These are phyloP conservation scores for Nepenthes alata DNA, from an alignment of 179 eudicot genomes.

Conservation along the genomic window DNA sequence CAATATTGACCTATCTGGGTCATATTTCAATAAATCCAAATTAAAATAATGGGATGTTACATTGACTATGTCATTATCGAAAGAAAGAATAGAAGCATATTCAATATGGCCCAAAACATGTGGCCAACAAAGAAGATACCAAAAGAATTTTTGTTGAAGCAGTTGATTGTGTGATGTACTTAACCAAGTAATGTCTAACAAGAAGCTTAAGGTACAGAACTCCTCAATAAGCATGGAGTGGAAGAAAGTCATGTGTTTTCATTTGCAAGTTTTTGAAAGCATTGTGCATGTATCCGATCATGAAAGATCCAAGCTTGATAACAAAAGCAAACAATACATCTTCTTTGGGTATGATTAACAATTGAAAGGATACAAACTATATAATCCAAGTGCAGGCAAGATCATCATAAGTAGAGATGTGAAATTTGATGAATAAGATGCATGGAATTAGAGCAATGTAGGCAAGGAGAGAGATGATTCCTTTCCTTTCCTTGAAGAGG, in stretches of 20 bases:
- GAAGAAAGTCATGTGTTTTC: not conserved
- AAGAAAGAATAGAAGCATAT: not conserved
- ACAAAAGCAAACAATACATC: too few species aligned
- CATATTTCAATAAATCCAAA: too few species aligned
- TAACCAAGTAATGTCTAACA: conserved; percentile 4
- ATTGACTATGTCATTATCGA: not conserved
- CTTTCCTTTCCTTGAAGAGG: too few species aligned
- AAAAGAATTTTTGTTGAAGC: conserved; percentile 4
- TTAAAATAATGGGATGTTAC: too few species aligned
- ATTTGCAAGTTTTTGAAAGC: too few species aligned
- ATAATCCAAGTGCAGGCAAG: not conserved
- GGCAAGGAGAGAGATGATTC: too few species aligned
- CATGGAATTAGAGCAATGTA: too few species aligned
- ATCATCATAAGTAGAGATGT: not conserved
- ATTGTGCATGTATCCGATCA: too few species aligned
- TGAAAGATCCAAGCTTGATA: too few species aligned
- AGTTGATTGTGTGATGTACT: not conserved
- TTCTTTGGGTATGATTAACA: not conserved
- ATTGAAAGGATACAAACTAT: not conserved
- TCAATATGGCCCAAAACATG: conserved; percentile 4
- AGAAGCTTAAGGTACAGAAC: not conserved
- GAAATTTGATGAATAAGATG: too few species aligned
- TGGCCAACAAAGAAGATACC: conserved; percentile 4
- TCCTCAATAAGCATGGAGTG: conserved; percentile 5
- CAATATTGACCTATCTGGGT: too few species aligned